These are phyloP conservation scores for Quercus gilva DNA, from an alignment of 306 rosid species.

Conservation along the genomic window DNA sequence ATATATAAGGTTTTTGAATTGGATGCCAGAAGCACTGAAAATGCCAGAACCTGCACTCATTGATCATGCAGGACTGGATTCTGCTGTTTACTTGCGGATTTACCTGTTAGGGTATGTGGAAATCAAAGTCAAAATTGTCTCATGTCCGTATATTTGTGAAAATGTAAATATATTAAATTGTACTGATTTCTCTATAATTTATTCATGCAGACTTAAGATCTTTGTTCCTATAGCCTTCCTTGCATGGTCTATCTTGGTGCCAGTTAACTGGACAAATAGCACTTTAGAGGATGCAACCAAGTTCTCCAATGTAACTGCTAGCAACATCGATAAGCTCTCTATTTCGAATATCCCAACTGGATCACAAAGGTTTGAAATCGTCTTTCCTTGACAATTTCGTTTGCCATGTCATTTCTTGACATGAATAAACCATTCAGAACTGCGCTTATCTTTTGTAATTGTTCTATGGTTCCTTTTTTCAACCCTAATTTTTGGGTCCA, in stretches of 20 bases:
- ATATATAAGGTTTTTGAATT: constrained; percentile 67
- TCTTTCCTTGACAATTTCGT: constrained; percentile 10
- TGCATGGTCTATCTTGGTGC: constrained; percentile 83
- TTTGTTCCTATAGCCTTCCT: constrained; percentile 85
- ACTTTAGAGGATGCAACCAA: constrained; percentile 19
- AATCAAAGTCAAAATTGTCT: constrained; percentile 2
- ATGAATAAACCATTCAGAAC: background rate
- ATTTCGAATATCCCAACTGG: constrained; percentile 54
- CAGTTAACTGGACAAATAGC: constrained; percentile 66
- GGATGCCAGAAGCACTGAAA: constrained; percentile 93
- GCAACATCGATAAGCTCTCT: constrained; percentile 83
- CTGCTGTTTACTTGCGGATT: constrained; percentile 91
- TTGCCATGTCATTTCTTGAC: background rate
- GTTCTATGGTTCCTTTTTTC: background rate
- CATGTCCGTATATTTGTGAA: background rate
- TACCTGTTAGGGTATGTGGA: constrained; percentile 80
- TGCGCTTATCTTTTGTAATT: background rate
- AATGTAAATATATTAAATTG: background rate
- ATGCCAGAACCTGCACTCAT: constrained; percentile 98
- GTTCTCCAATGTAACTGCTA: constrained; percentile 59
- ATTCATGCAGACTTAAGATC: constrained; percentile 78
- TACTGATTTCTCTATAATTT: constrained; percentile 5
- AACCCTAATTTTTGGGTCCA: background rate
- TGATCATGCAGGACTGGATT: constrained; percentile 95
- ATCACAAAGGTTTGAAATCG: constrained; percentile 59